phyloP scores from a whole-genome alignment of 192 early-diverging fungal species.

The Gaertneriomyces sp. region DNA sequence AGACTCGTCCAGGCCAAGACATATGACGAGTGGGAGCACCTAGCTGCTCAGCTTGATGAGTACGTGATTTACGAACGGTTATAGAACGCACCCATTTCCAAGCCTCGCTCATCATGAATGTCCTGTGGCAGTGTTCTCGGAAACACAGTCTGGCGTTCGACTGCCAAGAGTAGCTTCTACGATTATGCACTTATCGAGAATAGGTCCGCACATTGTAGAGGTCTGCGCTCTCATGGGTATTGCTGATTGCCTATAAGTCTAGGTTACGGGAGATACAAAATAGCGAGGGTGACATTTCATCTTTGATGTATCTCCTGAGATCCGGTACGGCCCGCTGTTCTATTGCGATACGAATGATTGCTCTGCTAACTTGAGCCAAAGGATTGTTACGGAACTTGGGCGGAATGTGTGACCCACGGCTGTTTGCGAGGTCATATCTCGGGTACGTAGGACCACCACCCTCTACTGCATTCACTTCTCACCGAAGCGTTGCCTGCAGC shows the following conservation, averaged over 20 bases:
- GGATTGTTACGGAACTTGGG: conserved; percentile 72
- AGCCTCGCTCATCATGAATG: background rate
- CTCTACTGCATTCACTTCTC: background rate
- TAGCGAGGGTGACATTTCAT: conserved; percentile 24
- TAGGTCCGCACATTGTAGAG: conserved; percentile 46
- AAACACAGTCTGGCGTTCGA: conserved; percentile 57
- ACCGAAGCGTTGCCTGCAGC: conserved; percentile 24
- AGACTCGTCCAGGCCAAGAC: conserved; percentile 43
- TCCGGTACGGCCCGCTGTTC: conserved; percentile 34
- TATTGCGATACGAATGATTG: background rate
- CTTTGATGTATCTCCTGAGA: conserved; percentile 61
- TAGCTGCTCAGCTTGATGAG: conserved; percentile 50
- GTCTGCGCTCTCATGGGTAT: conserved; percentile 37
- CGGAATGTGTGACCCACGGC: conserved; percentile 60
- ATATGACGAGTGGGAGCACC: conserved; percentile 51
- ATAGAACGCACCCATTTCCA: background rate
- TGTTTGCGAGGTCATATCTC: conserved; percentile 56
- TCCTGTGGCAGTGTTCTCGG: background rate
- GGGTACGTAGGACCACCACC: conserved; percentile 37
- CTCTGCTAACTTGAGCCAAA: conserved; percentile 3
- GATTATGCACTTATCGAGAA: conserved; percentile 63
- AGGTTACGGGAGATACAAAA: no score
- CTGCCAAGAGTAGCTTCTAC: conserved; percentile 52
- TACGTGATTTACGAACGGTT: background rate
- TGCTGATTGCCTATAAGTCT: no score